Conservation (phyloP, 2,329 filamentous ascomycete genomes). For the Penicillium sp. region DNA sequence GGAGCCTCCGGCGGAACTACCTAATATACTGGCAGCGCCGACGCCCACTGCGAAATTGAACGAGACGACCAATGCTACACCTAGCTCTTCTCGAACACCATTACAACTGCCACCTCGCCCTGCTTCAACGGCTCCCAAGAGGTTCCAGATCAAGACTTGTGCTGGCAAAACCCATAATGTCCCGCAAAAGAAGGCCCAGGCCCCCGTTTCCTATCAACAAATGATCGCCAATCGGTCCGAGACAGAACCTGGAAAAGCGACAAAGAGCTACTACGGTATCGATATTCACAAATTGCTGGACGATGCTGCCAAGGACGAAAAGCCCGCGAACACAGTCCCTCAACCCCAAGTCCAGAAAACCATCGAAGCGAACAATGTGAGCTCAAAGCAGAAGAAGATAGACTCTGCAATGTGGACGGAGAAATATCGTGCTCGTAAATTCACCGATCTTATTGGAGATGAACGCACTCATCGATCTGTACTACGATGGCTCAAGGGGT, state of each 20-base stretch:
- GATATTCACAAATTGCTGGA: conserved; percentile 83
- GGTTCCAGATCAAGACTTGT: conserved; percentile 45
- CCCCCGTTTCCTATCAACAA: conserved; percentile 50
- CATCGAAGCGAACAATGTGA: conserved; percentile 28
- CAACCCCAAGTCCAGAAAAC: conserved; percentile 28
- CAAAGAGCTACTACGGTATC: conserved; percentile 79
- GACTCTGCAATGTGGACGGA: conserved; percentile 75
- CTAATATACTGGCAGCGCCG: conserved; percentile 12
- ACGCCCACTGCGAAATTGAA: background rate
- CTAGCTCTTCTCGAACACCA: conserved; percentile 1
- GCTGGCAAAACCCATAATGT: conserved; percentile 49
- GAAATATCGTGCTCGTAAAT: conserved; percentile 89
- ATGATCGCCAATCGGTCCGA: conserved; percentile 54
- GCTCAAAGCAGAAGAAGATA: conserved; percentile 30
- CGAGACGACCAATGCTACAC: background rate
- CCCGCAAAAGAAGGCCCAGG: conserved; percentile 34
- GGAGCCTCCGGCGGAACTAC: conserved; percentile 11
- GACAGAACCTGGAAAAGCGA: conserved; percentile 52
- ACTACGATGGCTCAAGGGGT: conserved; percentile 87
- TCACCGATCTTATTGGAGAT: conserved; percentile 90
- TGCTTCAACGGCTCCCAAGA: conserved; percentile 14
- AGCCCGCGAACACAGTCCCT: conserved; percentile 19
- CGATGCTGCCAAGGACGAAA: conserved; percentile 60
- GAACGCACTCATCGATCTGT: conserved; percentile 90
- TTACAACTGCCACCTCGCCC: conserved; percentile 11